Base-by-base conservation (phyloP, 805 yeast species). In the Metschnikowia noctiluminum region DNA sequence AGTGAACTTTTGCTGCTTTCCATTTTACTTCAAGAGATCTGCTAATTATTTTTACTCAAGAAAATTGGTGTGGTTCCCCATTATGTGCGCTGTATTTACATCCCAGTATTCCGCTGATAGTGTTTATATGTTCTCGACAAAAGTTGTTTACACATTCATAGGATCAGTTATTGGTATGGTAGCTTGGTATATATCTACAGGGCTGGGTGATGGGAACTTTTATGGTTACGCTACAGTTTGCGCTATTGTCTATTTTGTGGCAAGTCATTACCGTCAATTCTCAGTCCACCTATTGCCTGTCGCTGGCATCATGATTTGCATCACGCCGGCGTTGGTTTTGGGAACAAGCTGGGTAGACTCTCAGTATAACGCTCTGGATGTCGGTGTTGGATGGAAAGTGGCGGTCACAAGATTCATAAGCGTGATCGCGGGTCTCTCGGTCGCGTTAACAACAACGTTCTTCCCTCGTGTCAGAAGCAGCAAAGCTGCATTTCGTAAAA, bases 291-390 rank as follows among this genome's bases (percentile, higher is more conserved):
- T 49, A 13, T 49, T 64, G 4, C 52, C 61, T 9, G 49, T 66
- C 5, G 71, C 73, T 0, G 51, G 55, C 5, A 56, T 67, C 36
- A 58, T 69, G 53, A 52, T 55, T 14, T 59, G 60, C 3, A 62
- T 69, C 7, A 58, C 72, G 0, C 50, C 64, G 14, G 50, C 62
- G 1, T 61, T 69, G 48, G 71, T 68, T 1, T 40, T 66, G 37
- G 70, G 71, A 10, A 66, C 71, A 0, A 63, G 69, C 46, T 68
- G 69, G 67, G 56, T 55, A 10, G 70, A 68, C 54, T 56, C 53
- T 3, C 46, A 57, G 36, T 52, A 50, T 31, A 43, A 42, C 38
- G 27, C 51, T 8, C 62, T 62, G 9, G 57, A 64, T 51, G 54
- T 66, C 15, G 70, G 71, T 1, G 43, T 38, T 12, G 73, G 73